Conservation (phyloP, 768 basidiomycete genomes). For the Leccinum fibrillosum region DNA sequence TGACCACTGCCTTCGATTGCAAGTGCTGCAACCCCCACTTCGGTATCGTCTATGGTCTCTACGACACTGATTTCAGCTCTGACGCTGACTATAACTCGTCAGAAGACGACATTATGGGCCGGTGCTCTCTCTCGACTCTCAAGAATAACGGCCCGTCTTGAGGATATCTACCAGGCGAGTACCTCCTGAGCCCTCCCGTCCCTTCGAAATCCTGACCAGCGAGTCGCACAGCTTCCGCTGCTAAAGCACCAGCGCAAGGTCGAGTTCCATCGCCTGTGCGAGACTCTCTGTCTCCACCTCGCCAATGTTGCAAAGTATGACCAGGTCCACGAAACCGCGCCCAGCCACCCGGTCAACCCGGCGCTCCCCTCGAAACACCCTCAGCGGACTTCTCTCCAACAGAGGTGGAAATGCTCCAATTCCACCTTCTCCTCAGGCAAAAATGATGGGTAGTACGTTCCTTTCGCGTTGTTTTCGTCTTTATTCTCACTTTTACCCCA, state of each 20-base stretch:
- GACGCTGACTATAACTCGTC: constrained; percentile 22
- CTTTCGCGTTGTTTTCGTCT: neutral
- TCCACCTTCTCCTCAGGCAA: constrained; percentile 86
- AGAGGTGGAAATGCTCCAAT: constrained; percentile 59
- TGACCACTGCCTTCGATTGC: constrained; percentile 45
- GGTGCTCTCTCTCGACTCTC: no score
- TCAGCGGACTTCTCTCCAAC: constrained; percentile 44
- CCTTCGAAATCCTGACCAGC: no score
- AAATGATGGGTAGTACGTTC: constrained; percentile 79
- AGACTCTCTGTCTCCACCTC: no score
- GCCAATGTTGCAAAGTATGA: no score
- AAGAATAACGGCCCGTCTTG: no score
- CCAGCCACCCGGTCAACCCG: constrained; percentile 14
- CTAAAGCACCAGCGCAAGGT: no score
- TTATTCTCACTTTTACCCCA: constrained; percentile 16
- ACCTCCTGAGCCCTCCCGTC: no score
- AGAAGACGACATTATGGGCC: constrained; percentile 24
- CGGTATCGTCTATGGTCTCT: constrained; percentile 17
- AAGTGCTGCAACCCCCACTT: constrained; percentile 29
- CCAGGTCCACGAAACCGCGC: constrained; percentile 3
- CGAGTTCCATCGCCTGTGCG: no score
- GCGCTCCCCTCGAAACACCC: constrained; percentile 23
- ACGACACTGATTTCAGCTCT: constrained; percentile 16
- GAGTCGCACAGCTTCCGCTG: no score
- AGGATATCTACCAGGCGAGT: no score